phyloP scores from a whole-genome alignment of 2,329 filamentous ascomycete genomes.

The Moelleriella libera region DNA sequence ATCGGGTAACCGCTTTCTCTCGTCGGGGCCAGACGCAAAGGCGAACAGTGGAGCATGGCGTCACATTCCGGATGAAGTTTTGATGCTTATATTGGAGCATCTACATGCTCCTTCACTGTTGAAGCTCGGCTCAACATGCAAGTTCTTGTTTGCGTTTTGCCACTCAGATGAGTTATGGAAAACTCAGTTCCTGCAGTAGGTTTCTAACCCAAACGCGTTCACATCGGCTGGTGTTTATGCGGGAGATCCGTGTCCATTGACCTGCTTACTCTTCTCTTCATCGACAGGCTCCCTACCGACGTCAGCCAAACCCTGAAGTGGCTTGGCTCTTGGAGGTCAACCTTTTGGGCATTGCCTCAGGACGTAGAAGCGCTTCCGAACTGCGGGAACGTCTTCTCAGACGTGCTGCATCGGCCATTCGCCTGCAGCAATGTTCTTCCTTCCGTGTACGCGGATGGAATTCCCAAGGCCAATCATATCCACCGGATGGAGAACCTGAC shows the following conservation, averaged over 20 bases:
- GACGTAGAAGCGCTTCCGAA: conserved; percentile 43
- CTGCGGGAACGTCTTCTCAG: conserved; percentile 74
- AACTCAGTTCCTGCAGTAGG: conserved; percentile 70
- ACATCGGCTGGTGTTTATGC: neutral
- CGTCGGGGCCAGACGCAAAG: conserved; percentile 52
- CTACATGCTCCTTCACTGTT: conserved; percentile 51
- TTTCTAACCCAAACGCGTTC: conserved; percentile 11
- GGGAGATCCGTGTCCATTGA: neutral
- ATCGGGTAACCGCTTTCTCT: conserved; percentile 67
- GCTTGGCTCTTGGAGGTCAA: conserved; percentile 76
- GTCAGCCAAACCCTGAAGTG: conserved; percentile 33
- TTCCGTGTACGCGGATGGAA: conserved; percentile 50
- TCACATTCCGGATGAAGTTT: conserved; percentile 64
- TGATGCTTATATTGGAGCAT: conserved; percentile 61
- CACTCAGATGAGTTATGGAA: conserved; percentile 84
- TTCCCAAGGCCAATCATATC: conserved; percentile 63
- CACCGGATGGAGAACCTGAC: conserved; percentile 52
- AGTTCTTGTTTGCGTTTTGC: conserved; percentile 74
- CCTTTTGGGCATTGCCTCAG: conserved; percentile 46
- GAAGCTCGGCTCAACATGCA: conserved; percentile 63
- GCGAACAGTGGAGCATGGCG: conserved; percentile 50
- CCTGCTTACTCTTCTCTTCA: neutral
- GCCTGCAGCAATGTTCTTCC: conserved; percentile 69
- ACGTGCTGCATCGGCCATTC: conserved; percentile 80
- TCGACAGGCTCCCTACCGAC: conserved; percentile 12